These are phyloP conservation scores for Kurtzmaniella quercitrusa DNA, from an alignment of 1,139 yeast genomes.

Conservation along the genomic window DNA sequence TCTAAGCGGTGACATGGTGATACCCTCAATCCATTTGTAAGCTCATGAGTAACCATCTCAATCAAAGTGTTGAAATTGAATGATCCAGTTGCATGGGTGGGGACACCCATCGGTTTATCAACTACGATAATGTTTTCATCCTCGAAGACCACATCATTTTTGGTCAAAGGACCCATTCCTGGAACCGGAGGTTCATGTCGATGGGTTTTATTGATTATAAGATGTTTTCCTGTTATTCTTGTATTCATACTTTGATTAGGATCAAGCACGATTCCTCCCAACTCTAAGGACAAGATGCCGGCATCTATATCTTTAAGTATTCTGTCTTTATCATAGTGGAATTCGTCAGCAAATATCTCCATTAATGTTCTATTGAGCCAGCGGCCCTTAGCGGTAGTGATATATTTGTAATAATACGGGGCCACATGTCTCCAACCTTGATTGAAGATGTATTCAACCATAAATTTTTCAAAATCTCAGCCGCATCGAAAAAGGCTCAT, in stretches of 20 bases:
- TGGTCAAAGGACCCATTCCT: constrained; percentile 14
- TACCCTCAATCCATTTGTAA: constrained; percentile 20
- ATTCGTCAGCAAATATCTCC: constrained; percentile 42
- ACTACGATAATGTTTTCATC: constrained; percentile 53
- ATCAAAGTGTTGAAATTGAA: constrained; percentile 59
- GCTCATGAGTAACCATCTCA: constrained; percentile 32
- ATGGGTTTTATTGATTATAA: constrained; percentile 45
- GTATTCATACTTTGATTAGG: neutral
- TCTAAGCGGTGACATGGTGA: constrained; percentile 72
- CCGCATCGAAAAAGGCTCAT: neutral
- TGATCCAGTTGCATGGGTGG: constrained; percentile 76
- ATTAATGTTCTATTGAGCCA: constrained; percentile 45
- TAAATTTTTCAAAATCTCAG: neutral
- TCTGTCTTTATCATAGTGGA: constrained; percentile 31
- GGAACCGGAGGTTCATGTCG: constrained; percentile 61
- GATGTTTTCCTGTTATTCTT: constrained; percentile 43
- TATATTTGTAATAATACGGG: constrained; percentile 41
- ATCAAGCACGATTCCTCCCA: neutral
- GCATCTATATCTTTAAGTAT: constrained; percentile 22
- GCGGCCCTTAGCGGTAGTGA: constrained; percentile 43
- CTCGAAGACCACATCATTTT: constrained; percentile 34
- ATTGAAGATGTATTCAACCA: constrained; percentile 19
- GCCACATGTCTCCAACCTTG: constrained; percentile 42
- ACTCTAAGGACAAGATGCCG: constrained; percentile 19
- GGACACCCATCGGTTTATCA: constrained; percentile 73